These are phyloP conservation scores for Pholiota adiposa DNA, from an alignment of 1,284 basidiomycete species.

Conservation along the genomic window DNA sequence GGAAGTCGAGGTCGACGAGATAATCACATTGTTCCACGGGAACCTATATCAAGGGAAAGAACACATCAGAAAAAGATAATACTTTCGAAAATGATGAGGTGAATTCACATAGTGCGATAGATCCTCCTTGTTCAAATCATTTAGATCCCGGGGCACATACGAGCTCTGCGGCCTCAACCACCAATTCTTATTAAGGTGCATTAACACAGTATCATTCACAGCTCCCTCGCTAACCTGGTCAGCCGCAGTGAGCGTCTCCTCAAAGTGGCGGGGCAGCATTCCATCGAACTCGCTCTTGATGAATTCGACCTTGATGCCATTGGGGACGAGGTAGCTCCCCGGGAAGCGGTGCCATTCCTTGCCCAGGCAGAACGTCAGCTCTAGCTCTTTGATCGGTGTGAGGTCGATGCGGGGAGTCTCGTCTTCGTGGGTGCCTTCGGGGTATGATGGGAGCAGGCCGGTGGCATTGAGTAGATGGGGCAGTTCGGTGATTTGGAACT, in stretches of 20 bases:
- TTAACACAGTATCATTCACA: constrained; percentile 13
- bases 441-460: constrained; percentile 58
- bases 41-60: constrained; percentile 52
- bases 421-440: constrained; percentile 44
- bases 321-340: constrained; percentile 86
- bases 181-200: constrained; percentile 39
- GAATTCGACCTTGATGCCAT: constrained; percentile 83
- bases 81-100: not conserved
- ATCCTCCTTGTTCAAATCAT: constrained; percentile 89
- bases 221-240: constrained; percentile 7
- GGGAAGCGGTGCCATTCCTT: constrained; percentile 99
- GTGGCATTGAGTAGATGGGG: constrained; percentile 81
- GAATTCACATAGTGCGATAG: constrained; percentile 78
- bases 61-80: constrained; percentile 9
- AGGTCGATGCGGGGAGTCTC: constrained; percentile 72
- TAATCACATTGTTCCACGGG: constrained; percentile 80
- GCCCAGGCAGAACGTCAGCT: constrained; percentile 85
- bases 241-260: constrained; percentile 24
- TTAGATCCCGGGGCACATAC: constrained; percentile 69
- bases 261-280: constrained; percentile 86
- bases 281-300: constrained; percentile 91
- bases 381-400: constrained; percentile 69
- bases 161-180: constrained; percentile 76
- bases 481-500: constrained; percentile 81
- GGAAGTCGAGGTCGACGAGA: constrained; percentile 86